phyloP scores from a whole-genome alignment of 1,284 basidiomycete genomes.

The Sphagnurus paluster region DNA sequence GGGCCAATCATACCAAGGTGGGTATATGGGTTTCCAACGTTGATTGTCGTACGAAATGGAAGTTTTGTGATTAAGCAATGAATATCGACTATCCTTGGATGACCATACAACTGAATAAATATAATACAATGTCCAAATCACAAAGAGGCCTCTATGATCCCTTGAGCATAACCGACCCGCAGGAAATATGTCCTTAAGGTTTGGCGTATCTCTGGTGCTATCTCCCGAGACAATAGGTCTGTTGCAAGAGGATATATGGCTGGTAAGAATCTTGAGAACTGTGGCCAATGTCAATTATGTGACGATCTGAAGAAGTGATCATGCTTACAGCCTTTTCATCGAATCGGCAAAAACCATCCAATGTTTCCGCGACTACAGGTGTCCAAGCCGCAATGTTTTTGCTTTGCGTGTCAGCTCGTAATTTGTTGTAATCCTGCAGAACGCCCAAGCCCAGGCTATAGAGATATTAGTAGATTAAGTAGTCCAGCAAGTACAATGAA shows the following conservation, averaged over 20 bases:
- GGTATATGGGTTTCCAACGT: constrained; percentile 47
- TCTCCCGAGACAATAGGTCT: constrained; percentile 79
- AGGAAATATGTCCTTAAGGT: constrained; percentile 77
- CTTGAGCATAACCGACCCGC: constrained; percentile 72
- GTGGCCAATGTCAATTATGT: constrained; percentile 11
- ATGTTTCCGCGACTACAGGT: constrained; percentile 92
- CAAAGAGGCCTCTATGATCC: constrained; percentile 63
- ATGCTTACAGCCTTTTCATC: constrained; percentile 85
- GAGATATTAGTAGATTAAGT: constrained; percentile 7
- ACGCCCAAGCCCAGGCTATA: constrained; percentile 87
- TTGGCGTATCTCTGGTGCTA: constrained; percentile 78
- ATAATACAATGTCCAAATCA: constrained; percentile 30
- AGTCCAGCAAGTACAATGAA: not conserved
- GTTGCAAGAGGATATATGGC: constrained; percentile 86
- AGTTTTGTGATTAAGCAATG: constrained; percentile 11
- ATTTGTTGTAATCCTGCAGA: constrained; percentile 86
- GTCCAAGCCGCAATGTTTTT: constrained; percentile 99
- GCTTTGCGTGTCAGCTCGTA: constrained; percentile 89
- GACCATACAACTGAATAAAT: constrained; percentile 38
- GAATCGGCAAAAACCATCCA: constrained; percentile 88
- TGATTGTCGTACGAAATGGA: constrained; percentile 18
- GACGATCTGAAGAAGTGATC: not conserved
- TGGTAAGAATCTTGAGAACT: constrained; percentile 85
- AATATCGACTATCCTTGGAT: constrained; percentile 35
- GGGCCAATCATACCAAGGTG: constrained; percentile 49